Conservation (phyloP, 2,329 filamentous ascomycete genomes). For the Chrysoporthe austroafricana region DNA sequence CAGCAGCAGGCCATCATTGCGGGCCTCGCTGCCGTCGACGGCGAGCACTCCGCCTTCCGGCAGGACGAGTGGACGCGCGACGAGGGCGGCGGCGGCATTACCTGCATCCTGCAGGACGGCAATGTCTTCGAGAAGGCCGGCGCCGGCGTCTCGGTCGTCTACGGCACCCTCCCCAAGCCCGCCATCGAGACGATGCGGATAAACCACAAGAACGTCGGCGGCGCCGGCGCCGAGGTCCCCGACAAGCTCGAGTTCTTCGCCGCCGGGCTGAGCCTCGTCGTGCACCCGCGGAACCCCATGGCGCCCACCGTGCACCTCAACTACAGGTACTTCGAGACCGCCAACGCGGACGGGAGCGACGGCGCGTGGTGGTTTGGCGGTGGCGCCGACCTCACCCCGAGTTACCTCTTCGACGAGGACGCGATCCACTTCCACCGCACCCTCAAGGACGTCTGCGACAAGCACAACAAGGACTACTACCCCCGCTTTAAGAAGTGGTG, state of each 20-base stretch:
- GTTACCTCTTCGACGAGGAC: slow-evolving; percentile 95
- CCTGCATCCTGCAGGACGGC: slow-evolving; percentile 92
- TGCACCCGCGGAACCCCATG: slow-evolving; percentile 95
- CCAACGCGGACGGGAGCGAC: slow-evolving; percentile 76
- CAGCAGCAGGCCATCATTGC: slow-evolving; percentile 88
- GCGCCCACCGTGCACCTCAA: slow-evolving; percentile 97
- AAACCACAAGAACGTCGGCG: slow-evolving; percentile 88
- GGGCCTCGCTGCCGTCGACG: slow-evolving; percentile 83
- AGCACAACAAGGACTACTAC: slow-evolving; percentile 90
- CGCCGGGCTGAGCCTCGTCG: slow-evolving; percentile 86
- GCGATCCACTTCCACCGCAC: slow-evolving; percentile 95
- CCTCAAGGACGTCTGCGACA: slow-evolving; percentile 90
- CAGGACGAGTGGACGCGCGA: slow-evolving; percentile 86
- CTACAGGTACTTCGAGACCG: slow-evolving; percentile 98
- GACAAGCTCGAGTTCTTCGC: slow-evolving; percentile 94
- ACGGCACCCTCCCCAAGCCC: slow-evolving; percentile 83
- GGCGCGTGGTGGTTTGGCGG: slow-evolving; percentile 99
- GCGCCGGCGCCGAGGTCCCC: slow-evolving; percentile 60
- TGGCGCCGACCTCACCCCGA: slow-evolving; percentile 89
- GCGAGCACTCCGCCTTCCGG: slow-evolving; percentile 68
- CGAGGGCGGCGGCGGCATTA: slow-evolving; percentile 89
- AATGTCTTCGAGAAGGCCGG: slow-evolving; percentile 98
- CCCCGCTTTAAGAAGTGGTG: slow-evolving; percentile 97
- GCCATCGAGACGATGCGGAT: slow-evolving; percentile 92
- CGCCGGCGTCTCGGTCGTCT: slow-evolving; percentile 93